phyloP scores from a whole-genome alignment of 768 basidiomycete species.

The Leucosporidium creatinivorum region DNA sequence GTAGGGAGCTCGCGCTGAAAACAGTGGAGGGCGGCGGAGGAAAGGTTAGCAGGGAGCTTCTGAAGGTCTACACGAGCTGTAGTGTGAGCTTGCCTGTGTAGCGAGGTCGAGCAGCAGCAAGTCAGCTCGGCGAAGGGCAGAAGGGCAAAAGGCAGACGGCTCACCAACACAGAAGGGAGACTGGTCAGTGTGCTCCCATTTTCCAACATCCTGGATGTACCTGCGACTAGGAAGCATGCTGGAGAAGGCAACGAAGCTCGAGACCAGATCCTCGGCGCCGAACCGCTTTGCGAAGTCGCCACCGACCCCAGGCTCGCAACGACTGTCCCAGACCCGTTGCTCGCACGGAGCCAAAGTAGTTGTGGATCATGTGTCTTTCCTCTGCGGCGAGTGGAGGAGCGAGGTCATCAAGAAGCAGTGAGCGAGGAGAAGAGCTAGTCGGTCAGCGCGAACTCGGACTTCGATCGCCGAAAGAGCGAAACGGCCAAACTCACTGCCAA shows the following conservation, averaged over 20 bases:
- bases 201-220: neutral
- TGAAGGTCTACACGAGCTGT: too few species aligned
- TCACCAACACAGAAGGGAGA: constrained; percentile 9
- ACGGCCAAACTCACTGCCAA: neutral
- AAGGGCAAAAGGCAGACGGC: too few species aligned
- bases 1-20: constrained; percentile 53
- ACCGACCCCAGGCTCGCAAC: constrained; percentile 32
- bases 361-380: constrained; percentile 35
- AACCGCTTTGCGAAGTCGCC: constrained; percentile 37
- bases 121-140: too few species aligned
- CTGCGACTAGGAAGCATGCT: constrained; percentile 32
- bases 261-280: constrained; percentile 38
- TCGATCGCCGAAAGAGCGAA: neutral
- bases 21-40: too few species aligned
- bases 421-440: too few species aligned
- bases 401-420: too few species aligned
- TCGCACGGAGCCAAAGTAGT: neutral
- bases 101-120: constrained; percentile 6
- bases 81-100: too few species aligned
- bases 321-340: constrained; percentile 18
- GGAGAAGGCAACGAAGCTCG: constrained; percentile 32
- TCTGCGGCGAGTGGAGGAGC: neutral
- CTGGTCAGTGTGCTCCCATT: constrained; percentile 26
- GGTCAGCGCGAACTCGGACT: too few species aligned
- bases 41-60: too few species aligned